Evolutionary conservation across 163 green algal genomes (phyloP), one percentile per base, ranked within the genome.

Genomic region (Scenedesmus sp.): DNA sequence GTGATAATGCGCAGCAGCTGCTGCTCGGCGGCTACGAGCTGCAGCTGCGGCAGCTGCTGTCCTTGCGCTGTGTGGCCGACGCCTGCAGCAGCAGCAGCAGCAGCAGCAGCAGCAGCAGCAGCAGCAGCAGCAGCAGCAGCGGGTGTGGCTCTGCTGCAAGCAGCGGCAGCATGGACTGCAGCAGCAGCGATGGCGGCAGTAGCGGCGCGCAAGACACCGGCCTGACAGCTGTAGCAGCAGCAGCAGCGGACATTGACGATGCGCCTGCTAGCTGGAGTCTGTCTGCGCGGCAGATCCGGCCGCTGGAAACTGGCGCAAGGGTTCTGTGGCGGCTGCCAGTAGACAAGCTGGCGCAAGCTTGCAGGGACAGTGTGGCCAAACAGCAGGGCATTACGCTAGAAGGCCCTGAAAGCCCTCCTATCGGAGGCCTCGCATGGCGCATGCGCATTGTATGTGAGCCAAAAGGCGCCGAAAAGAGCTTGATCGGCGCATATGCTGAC

Each of bases 141-240:
- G 3, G 16, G 26, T 34, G 66, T 20, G 26, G 26, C 26, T 26
- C 26, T 26, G 18, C 16, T 46, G 8, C 1, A 2, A 4, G 66
- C 66, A 34, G 3, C 16, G 66, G 12, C 66, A 76, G 66, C 66
- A 76, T 76, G 54, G 15, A n/a, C 79, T 85, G 79, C 79, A 85
- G 79, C 79, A 85, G 79, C 46, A 59, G 79, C 8, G 54, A 23
- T 13, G 52, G 73, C 84, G 62, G 73, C 84, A 62, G 55, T 85
- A 62, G 88, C 76, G n/a, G 64, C 52, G 52, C 52, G n/a, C 59
- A 52, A 55, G 55, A 46, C 57, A 55, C 4, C 26, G 60, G 86
- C 23, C 77, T 52, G 9, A 77, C 66, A n/a, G 86, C n/a, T 52
- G 86, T 60, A 20, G 86, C 64, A 62, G 67, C 86, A n/a, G 86